Base-by-base conservation (phyloP, 495 filamentous ascomycete genomes). In the Cercophora scortea region DNA sequence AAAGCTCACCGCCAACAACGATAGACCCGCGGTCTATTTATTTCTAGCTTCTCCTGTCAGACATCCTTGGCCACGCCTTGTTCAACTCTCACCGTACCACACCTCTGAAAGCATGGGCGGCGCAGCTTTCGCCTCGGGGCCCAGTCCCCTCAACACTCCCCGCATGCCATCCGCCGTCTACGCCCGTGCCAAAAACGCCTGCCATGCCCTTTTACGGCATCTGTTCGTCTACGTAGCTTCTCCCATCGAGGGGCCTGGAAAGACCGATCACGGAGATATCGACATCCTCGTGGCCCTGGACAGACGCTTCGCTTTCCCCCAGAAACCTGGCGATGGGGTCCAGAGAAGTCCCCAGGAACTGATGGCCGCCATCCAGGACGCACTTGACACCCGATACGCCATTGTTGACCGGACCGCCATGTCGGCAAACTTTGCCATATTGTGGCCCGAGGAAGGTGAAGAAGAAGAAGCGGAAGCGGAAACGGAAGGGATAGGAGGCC, bases 121-220 rank as follows among this genome's bases (percentile, higher is more conserved):
- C 5, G 65, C 62, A 7, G 77, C 77, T 1, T 86, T 86, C 55
- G 54, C 73, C 6, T 59, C 62, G 2, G 68, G 68, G 45, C 44
- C 58, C 12, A 57, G 71, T 13, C 61, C 67, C 2, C 72, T 83
- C 1, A 59, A 49, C 49, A 85, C 80, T 0, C 82, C 83, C 1
- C 80, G 82, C 9, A 82, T 86, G 72, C 67, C 71, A 4, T 62
- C 71, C 6, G 44, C 52, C 0, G 61, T 81, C 52, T 84, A 86
- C 55, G 52, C 53, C 35, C 53, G 58, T 4, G 61, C 80, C 1
- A 68, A 68, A 4, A 53, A 63, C 4, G 49, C 62, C 5, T 78
- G 68, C 53, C 61, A 72, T 10, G 44, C 57, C 6, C 61, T 65
- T 4, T 71, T 85, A 11, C 66, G 60, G 4, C 40, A 69, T 18